Evolutionary conservation across 169 alveolate genomes (phyloP).

Genomic region (Cryptosporidium parvum): DNA sequence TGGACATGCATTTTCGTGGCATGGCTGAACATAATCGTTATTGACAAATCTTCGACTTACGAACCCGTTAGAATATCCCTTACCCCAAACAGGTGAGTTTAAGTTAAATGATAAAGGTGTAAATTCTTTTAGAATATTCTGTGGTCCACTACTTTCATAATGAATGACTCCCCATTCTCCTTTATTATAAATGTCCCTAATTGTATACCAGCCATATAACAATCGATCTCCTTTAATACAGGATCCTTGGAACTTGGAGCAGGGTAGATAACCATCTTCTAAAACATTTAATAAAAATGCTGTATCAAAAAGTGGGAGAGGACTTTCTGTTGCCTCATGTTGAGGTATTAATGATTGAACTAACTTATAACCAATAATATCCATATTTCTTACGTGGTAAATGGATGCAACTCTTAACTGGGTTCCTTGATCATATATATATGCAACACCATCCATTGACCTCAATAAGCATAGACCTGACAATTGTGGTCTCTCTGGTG

Average conservation of each 20-base stretch:
- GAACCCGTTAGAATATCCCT: slow-evolving; percentile 65
- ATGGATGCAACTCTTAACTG: slow-evolving; percentile 65
- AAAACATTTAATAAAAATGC: slow-evolving; percentile 52
- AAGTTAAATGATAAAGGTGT: slow-evolving; percentile 61
- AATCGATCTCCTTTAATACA: slow-evolving; percentile 59
- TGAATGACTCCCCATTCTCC: slow-evolving; percentile 71
- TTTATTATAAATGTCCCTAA: slow-evolving; percentile 38
- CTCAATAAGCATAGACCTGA: slow-evolving; percentile 31
- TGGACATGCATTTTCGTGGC: slow-evolving; percentile 66
- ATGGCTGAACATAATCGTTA: slow-evolving; percentile 66
- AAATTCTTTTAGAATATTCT: slow-evolving; percentile 40
- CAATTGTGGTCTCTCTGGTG: neutral
- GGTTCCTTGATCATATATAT: slow-evolving; percentile 28
- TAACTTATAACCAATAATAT: slow-evolving; percentile 61
- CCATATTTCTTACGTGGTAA: slow-evolving; percentile 66
- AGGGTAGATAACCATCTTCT: slow-evolving; percentile 50
- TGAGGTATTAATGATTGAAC: slow-evolving; percentile 66
- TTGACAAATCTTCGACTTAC: slow-evolving; percentile 59
- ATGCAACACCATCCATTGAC: slow-evolving; percentile 58
- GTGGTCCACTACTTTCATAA: slow-evolving; percentile 74
- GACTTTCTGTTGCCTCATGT: slow-evolving; percentile 73
- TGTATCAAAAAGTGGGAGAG: slow-evolving; percentile 59
- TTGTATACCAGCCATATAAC: slow-evolving; percentile 73
- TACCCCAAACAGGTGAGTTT: slow-evolving; percentile 58
- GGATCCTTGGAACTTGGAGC: slow-evolving; percentile 38